phyloP scores from a whole-genome alignment of 1,139 yeast species.

The Zygosaccharomyces sapae region DNA sequence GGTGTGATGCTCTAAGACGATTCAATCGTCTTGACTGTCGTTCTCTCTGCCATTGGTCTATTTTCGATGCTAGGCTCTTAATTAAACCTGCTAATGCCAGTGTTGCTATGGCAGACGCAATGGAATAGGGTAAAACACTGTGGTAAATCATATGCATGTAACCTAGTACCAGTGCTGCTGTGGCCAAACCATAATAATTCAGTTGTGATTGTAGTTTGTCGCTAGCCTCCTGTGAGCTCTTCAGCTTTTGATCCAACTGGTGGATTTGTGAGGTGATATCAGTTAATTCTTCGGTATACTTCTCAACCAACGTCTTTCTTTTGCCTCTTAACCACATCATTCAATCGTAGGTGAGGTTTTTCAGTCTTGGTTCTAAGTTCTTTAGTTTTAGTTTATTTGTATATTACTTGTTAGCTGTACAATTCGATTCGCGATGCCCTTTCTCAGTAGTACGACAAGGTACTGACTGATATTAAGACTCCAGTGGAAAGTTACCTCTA shows the following conservation, averaged over 20 bases:
- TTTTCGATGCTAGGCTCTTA: constrained; percentile 14
- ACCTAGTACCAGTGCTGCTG: constrained; percentile 12
- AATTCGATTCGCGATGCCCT: constrained; percentile 1
- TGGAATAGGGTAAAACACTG: constrained; percentile 7
- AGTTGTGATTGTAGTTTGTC: constrained; percentile 20
- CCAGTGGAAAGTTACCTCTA: constrained; percentile 6
- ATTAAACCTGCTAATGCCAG: constrained; percentile 12
- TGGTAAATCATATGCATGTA: constrained; percentile 13
- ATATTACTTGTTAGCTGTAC: not conserved
- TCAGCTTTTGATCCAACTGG: constrained; percentile 24
- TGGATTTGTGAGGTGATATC: constrained; percentile 31
- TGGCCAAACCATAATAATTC: constrained; percentile 23
- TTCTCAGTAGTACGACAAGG: too few species aligned
- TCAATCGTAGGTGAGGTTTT: not conserved
- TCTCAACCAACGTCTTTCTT: constrained; percentile 23
- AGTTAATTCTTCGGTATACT: constrained; percentile 31
- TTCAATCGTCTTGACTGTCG: constrained; percentile 33
- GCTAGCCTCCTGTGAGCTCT: constrained; percentile 19
- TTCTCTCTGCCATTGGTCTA: constrained; percentile 21
- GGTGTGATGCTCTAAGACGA: constrained; percentile 49
- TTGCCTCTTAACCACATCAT: constrained; percentile 10
- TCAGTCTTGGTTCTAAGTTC: not conserved
- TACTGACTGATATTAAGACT: not conserved
- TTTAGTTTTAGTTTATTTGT: not conserved
- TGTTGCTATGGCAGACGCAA: constrained; percentile 9